Conservation (phyloP, 2,329 filamentous ascomycete species). For the Plenodomus tracheiphilus region DNA sequence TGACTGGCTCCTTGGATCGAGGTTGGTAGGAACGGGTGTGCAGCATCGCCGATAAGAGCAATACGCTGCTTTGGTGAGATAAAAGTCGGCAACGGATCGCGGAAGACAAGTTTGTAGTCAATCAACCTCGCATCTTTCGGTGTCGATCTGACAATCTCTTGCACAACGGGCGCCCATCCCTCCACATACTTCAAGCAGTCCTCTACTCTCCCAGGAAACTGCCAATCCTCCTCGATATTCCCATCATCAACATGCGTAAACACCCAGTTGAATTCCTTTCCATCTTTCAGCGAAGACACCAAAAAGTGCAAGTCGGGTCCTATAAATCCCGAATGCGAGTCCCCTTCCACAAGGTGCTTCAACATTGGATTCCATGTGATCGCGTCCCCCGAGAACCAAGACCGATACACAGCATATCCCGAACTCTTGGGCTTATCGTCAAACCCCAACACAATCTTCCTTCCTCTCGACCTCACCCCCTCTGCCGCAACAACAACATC, state of each 20-base stretch:
- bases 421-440: slow-evolving; percentile 56
- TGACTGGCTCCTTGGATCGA: slow-evolving; percentile 59
- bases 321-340: slow-evolving; percentile 38
- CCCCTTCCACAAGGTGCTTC: slow-evolving; percentile 39
- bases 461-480: slow-evolving; percentile 56
- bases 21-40: slow-evolving; percentile 58
- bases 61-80: slow-evolving; percentile 54
- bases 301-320: slow-evolving; percentile 44
- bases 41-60: slow-evolving; percentile 57
- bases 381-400: slow-evolving; percentile 43
- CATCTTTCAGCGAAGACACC: slow-evolving; percentile 38
- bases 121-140: slow-evolving; percentile 43
- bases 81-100: slow-evolving; percentile 58
- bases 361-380: slow-evolving; percentile 30
- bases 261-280: slow-evolving; percentile 43
- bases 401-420: slow-evolving; percentile 58
- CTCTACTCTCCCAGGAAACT: slow-evolving; percentile 35
- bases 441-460: slow-evolving; percentile 57
- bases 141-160: slow-evolving; percentile 39
- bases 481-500: slow-evolving; percentile 59
- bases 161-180: slow-evolving; percentile 35
- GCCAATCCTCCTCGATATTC: slow-evolving; percentile 41
- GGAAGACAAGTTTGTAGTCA: slow-evolving; percentile 60
- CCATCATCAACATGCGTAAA: slow-evolving; percentile 46
- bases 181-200: slow-evolving; percentile 38